A percentile compares a stretch with the other conserved stretches of the same genome.
Evolutionary conservation across 2,329 filamentous ascomycete species (phyloP).

Genomic region (Colletotrichum sp.): DNA sequence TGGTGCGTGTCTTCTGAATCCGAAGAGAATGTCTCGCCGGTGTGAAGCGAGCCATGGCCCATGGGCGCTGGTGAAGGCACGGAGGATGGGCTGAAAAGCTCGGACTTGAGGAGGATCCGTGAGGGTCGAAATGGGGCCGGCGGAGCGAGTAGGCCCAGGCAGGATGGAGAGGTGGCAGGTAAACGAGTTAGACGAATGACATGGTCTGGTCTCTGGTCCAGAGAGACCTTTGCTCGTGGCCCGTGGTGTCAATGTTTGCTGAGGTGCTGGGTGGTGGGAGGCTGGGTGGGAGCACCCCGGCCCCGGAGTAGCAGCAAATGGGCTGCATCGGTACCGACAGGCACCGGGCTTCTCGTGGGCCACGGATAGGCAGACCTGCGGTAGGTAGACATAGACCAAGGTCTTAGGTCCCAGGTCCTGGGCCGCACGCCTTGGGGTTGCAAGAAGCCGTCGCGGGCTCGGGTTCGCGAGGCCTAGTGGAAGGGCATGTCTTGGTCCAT

Average conservation of each 20-base stretch:
- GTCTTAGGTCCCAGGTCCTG: not conserved
- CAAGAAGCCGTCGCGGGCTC: not conserved
- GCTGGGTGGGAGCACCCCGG: slow-evolving; percentile 2
- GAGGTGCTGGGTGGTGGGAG: not conserved
- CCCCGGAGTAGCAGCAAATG: not conserved
- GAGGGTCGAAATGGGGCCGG: not conserved
- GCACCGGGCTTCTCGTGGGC: not conserved
- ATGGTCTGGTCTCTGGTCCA: not conserved
- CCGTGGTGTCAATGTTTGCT: slow-evolving; percentile 13
- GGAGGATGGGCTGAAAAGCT: slow-evolving; percentile 8
- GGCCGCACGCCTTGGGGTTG: not conserved
- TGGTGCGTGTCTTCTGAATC: not conserved
- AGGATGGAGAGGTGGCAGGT: slow-evolving; percentile 7
- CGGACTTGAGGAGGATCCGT: slow-evolving; percentile 5
- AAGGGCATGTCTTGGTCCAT: not conserved
- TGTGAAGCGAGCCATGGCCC: not conserved
- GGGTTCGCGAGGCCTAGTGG: not conserved
- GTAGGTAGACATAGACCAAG: not conserved
- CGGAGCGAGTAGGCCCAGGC: not conserved
- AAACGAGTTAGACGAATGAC: not conserved
- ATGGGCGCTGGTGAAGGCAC: not conserved
- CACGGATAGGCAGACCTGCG: not conserved
- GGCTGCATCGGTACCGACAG: not conserved
- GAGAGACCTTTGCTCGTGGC: not conserved
- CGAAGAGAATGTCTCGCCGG: slow-evolving; percentile 5